A percentile compares a stretch with the other conserved stretches of the same genome.
phyloP scores from a whole-genome alignment of 106 monocot species.

The Dendrobium catenatum region DNA sequence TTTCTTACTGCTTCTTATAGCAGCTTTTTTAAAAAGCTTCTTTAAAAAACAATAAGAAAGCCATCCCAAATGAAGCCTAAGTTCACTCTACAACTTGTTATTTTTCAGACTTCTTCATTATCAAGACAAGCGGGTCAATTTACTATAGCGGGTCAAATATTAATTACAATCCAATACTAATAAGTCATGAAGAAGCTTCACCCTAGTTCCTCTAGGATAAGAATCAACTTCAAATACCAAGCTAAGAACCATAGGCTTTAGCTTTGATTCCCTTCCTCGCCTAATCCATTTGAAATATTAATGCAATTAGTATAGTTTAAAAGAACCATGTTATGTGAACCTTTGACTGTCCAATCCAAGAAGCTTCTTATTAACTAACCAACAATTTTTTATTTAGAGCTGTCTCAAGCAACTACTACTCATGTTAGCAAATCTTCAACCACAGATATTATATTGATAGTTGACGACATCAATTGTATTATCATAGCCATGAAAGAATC shows the following conservation, averaged over 20 bases:
- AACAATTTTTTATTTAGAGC: background rate
- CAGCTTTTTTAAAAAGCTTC: too few relatives aligned
- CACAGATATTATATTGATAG: background rate
- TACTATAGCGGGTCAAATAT: too few relatives aligned
- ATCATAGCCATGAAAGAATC: background rate
- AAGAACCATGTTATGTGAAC: background rate
- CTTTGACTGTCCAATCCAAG: background rate
- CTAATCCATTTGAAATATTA: background rate
- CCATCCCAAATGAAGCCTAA: too few relatives aligned
- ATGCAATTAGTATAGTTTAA: background rate
- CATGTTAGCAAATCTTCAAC: slow-evolving; percentile 1
- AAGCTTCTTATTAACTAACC: background rate
- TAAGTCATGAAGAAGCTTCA: background rate
- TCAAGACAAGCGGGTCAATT: too few relatives aligned
- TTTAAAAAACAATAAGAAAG: too few relatives aligned
- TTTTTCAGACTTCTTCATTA: too few relatives aligned
- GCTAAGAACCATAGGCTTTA: background rate
- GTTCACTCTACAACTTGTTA: too few relatives aligned
- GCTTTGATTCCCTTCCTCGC: background rate
- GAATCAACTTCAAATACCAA: background rate
- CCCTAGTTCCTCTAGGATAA: background rate
- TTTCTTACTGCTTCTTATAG: too few relatives aligned
- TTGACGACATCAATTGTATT: background rate
- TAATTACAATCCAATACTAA: too few relatives aligned
- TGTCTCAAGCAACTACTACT: background rate